phyloP scores from a whole-genome alignment of 352 stramenopile species.

The Phytophthora pluvialis region DNA sequence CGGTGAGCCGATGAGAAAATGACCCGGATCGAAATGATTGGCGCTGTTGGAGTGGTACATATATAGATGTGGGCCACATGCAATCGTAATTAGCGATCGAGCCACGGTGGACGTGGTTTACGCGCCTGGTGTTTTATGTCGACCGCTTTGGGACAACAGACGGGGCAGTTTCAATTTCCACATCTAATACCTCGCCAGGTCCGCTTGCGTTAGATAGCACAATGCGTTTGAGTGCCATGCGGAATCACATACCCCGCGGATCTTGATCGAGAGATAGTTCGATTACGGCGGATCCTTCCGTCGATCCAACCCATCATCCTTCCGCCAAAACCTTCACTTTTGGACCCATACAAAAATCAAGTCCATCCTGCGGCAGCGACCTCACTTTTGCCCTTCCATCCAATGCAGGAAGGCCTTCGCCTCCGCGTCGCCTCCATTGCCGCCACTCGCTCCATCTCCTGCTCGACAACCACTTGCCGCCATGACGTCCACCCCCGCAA shows the following conservation, averaged over 20 bases:
- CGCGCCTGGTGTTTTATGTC: background rate
- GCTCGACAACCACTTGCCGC: background rate
- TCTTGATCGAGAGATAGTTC: background rate
- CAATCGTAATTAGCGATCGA: too few relatives aligned
- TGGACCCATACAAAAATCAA: background rate
- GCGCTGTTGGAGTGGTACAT: too few relatives aligned
- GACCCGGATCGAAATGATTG: too few relatives aligned
- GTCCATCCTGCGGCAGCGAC: background rate
- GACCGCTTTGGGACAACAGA: background rate
- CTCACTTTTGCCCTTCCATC: too few relatives aligned
- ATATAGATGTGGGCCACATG: too few relatives aligned
- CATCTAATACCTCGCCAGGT: too few relatives aligned
- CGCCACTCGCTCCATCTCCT: too few relatives aligned
- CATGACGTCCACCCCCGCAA: conserved; percentile 3
- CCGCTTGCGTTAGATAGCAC: background rate
- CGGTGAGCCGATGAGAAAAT: too few relatives aligned
- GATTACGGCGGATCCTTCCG: background rate
- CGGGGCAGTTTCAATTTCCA: background rate
- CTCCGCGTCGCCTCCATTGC: too few relatives aligned
- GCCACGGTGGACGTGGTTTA: background rate
- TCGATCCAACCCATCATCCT: background rate
- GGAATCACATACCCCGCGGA: background rate
- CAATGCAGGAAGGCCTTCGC: too few relatives aligned
- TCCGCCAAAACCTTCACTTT: conserved; percentile 3
- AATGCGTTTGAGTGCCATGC: too few relatives aligned